Percentiles rank a stretch among this genome's conserved stretches.
Evolutionary conservation across 2,329 filamentous ascomycete genomes (phyloP).

Genomic region (Fusarium nanum): DNA sequence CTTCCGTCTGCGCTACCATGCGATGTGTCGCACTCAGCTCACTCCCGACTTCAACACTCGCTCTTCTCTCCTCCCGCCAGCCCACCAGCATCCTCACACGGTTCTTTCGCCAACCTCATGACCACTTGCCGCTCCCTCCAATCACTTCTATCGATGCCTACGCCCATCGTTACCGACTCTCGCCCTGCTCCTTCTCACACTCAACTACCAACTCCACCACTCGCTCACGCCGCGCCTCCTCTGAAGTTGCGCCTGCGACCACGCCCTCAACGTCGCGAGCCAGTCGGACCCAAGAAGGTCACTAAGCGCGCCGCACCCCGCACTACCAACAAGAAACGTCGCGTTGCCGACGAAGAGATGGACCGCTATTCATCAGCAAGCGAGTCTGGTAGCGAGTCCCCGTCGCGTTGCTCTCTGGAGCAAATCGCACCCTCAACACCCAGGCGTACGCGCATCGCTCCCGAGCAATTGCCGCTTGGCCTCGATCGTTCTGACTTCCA

Average conservation of each 20-base stretch:
- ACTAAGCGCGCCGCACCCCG: slow-evolving; percentile 63
- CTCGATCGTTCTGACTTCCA: slow-evolving; percentile 70
- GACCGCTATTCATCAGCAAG: slow-evolving; percentile 55
- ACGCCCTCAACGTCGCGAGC: slow-evolving; percentile 52
- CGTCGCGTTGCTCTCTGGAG: slow-evolving; percentile 21
- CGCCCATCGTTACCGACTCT: slow-evolving; percentile 54
- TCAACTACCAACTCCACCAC: slow-evolving; percentile 67
- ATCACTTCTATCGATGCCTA: slow-evolving; percentile 61
- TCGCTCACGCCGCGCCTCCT: slow-evolving; percentile 62
- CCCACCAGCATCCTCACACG: slow-evolving; percentile 60
- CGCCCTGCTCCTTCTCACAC: slow-evolving; percentile 38
- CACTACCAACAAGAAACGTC: slow-evolving; percentile 65
- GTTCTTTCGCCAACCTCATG: slow-evolving; percentile 66
- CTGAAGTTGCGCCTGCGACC: slow-evolving; percentile 68
- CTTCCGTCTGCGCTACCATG: slow-evolving; percentile 69
- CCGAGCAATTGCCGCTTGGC: slow-evolving; percentile 69
- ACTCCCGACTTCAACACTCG: slow-evolving; percentile 62
- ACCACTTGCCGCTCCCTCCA: slow-evolving; percentile 71
- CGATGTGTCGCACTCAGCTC: slow-evolving; percentile 62
- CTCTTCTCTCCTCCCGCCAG: slow-evolving; percentile 70
- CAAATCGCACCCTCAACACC: slow-evolving; percentile 63
- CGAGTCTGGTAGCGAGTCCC: slow-evolving; percentile 52
- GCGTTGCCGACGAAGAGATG: slow-evolving; percentile 60
- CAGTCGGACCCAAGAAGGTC: slow-evolving; percentile 58
- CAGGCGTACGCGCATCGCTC: slow-evolving; percentile 70